phyloP scores from a whole-genome alignment of 2,329 filamentous ascomycete genomes.

The Cercospora sesami region DNA sequence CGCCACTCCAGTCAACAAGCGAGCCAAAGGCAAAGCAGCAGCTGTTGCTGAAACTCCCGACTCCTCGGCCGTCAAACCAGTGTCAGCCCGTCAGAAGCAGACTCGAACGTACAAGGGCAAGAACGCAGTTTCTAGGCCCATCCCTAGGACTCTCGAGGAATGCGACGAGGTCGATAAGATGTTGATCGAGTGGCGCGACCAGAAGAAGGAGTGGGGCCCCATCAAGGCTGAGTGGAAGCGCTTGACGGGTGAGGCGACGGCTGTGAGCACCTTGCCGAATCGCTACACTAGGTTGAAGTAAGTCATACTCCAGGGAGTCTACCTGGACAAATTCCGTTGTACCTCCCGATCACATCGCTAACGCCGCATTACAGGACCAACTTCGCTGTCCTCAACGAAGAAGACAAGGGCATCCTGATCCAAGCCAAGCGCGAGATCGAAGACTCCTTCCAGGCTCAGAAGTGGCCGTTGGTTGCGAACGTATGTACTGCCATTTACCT shows the following conservation, averaged over 20 bases:
- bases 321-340: not conserved
- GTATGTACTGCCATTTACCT: not conserved
- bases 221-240: slow-evolving; percentile 33
- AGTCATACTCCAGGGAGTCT: not conserved
- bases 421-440: slow-evolving; percentile 44
- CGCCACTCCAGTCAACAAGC: slow-evolving; percentile 11
- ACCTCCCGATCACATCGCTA: not conserved
- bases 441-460: slow-evolving; percentile 42
- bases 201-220: slow-evolving; percentile 31
- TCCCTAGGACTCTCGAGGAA: slow-evolving; percentile 32
- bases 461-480: slow-evolving; percentile 44
- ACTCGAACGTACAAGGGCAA: slow-evolving; percentile 18
- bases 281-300: slow-evolving; percentile 38
- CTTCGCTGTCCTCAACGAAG: slow-evolving; percentile 40
- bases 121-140: slow-evolving; percentile 14
- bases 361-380: slow-evolving; percentile 36
- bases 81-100: slow-evolving; percentile 8
- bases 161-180: slow-evolving; percentile 34
- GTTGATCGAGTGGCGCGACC: slow-evolving; percentile 35
- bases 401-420: slow-evolving; percentile 37
- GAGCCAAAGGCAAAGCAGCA: slow-evolving; percentile 1
- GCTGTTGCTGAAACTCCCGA: not conserved
- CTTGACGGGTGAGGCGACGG: slow-evolving; percentile 39
- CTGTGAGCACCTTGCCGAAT: slow-evolving; percentile 41
- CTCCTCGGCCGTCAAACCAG: not conserved